A percentile compares a stretch with the other conserved stretches of the same genome.
These are phyloP conservation scores for Citrullus mucosospermus DNA, from an alignment of 306 rosid genomes.

Conservation along the genomic window DNA sequence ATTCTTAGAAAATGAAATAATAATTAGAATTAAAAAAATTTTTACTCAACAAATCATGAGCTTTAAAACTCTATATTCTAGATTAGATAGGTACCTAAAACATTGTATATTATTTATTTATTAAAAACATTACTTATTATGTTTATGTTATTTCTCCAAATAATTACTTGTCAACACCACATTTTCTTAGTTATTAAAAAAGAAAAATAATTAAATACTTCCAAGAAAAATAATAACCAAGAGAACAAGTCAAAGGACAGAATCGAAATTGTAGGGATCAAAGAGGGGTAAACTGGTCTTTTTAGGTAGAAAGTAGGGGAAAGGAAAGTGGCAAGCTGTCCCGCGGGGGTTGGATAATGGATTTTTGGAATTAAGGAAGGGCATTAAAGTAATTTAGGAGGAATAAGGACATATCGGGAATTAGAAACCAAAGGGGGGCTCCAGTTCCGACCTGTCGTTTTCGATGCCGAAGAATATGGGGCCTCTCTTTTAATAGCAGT, in stretches of 20 bases:
- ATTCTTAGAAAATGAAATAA: too few relatives aligned
- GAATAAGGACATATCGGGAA: not conserved
- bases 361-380: not conserved
- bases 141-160: not conserved
- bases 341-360: not conserved
- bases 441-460: slow-evolving; percentile 9
- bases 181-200: not conserved
- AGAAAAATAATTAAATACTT: not conserved
- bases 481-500: slow-evolving; percentile 4
- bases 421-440: not conserved
- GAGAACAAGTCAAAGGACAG: not conserved
- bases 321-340: not conserved
- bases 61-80: not conserved
- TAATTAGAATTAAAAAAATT: too few relatives aligned
- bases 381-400: accelerated
- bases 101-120: not conserved
- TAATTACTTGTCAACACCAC: not conserved
- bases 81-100: not conserved
- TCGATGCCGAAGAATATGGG: not conserved
- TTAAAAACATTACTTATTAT: not conserved
- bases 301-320: not conserved
- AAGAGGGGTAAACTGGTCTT: not conserved
- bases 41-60: too few relatives aligned
- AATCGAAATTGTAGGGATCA: not conserved
- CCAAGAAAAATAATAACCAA: not conserved